Evolutionary conservation across 139 green algal species (phyloP).

Genomic region (Chlamydomonas incerta): DNA sequence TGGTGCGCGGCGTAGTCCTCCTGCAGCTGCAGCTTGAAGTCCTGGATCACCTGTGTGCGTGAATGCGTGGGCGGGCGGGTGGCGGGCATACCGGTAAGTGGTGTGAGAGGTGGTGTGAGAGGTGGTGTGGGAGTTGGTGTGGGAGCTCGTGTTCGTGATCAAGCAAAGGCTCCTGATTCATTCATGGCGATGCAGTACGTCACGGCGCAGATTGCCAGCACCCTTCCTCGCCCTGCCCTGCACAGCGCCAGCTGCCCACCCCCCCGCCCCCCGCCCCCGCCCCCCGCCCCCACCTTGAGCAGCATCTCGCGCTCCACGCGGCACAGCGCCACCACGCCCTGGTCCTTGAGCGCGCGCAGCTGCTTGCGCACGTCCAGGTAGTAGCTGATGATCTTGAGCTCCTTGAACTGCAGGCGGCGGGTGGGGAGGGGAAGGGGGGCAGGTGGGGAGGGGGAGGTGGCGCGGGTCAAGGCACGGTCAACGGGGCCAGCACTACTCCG

Average conservation of each 20-base stretch:
- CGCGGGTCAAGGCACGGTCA: too few relatives aligned
- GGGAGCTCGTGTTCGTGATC: too few relatives aligned
- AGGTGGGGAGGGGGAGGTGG: too few relatives aligned
- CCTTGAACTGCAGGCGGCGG: constrained; percentile 51
- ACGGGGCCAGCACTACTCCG: too few relatives aligned
- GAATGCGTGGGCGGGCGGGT: background rate
- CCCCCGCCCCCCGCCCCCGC: too few relatives aligned
- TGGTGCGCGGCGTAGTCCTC: constrained; percentile 31
- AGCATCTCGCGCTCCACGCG: constrained; percentile 69
- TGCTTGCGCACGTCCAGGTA: constrained; percentile 62
- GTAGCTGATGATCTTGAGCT: constrained; percentile 58
- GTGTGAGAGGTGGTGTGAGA: background rate
- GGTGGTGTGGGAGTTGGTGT: too few relatives aligned
- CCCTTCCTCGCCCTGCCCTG: too few relatives aligned
- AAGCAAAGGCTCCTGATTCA: too few relatives aligned
- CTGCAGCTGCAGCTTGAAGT: constrained; percentile 49
- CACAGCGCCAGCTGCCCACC: too few relatives aligned
- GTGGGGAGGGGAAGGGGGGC: constrained; percentile 9
- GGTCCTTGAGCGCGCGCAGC: constrained; percentile 50
- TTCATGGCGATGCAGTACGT: too few relatives aligned
- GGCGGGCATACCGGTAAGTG: background rate
- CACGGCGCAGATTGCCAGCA: too few relatives aligned
- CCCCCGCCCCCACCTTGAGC: constrained; percentile 64
- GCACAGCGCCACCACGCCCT: constrained; percentile 51
- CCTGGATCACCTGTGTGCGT: constrained; percentile 40